Evolutionary conservation across 176 grass and related monocot species (phyloP).

Genomic region (Phragmites australis): DNA sequence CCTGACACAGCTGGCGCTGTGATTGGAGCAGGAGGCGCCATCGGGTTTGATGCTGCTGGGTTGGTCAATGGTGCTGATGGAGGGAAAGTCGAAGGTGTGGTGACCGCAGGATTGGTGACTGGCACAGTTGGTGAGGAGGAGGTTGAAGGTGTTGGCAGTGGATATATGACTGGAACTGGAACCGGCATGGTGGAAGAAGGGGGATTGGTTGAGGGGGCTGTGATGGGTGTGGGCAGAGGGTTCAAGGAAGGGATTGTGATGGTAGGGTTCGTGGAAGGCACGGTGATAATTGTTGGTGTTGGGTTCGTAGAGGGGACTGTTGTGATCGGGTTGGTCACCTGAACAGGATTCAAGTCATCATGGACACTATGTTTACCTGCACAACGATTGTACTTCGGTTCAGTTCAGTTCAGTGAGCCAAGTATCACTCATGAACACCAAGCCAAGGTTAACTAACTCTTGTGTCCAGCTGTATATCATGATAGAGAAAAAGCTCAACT

Average conservation of each 20-base stretch:
- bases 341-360: slow-evolving; percentile 33
- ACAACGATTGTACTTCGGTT: background rate
- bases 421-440: background rate
- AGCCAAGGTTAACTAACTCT: background rate
- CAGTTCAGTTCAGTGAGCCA: background rate
- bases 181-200: slow-evolving; percentile 20
- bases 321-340: slow-evolving; percentile 40
- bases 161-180: slow-evolving; percentile 43
- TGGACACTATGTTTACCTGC: slow-evolving; percentile 42
- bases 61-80: slow-evolving; percentile 47
- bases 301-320: slow-evolving; percentile 53
- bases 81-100: slow-evolving; percentile 44
- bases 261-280: slow-evolving; percentile 63
- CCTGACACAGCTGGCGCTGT: slow-evolving; percentile 45
- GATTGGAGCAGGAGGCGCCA: slow-evolving; percentile 22
- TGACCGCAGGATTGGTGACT: slow-evolving; percentile 48
- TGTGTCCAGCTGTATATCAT: background rate
- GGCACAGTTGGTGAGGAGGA: slow-evolving; percentile 42
- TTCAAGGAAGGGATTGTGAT: slow-evolving; percentile 68
- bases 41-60: slow-evolving; percentile 40
- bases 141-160: slow-evolving; percentile 52
- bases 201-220: slow-evolving; percentile 35
- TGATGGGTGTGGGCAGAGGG: slow-evolving; percentile 63
- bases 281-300: slow-evolving; percentile 47
- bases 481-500: background rate